A percentile compares a stretch with the other conserved stretches of the same genome.
Conservation (phyloP, 2,329 filamentous ascomycete genomes). For the Alternaria panax region DNA sequence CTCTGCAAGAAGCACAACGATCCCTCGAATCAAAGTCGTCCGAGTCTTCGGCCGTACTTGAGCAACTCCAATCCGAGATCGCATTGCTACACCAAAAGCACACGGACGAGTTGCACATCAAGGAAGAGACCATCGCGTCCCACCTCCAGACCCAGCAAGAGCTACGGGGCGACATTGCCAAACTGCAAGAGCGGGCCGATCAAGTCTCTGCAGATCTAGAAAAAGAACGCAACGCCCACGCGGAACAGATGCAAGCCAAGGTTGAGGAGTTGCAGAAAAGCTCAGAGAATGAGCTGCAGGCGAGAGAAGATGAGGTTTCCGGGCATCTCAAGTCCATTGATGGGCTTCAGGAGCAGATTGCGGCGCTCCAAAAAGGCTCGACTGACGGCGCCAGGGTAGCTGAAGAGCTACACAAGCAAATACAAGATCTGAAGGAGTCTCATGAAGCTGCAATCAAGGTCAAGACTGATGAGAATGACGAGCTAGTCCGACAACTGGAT, state of each 20-base stretch:
- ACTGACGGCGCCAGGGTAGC: conserved; percentile 43
- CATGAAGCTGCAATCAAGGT: conserved; percentile 41
- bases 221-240: conserved; percentile 38
- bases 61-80: conserved; percentile 45
- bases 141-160: conserved; percentile 35
- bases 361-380: conserved; percentile 43
- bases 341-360: conserved; percentile 44
- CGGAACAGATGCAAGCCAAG: conserved; percentile 34
- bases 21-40: conserved; percentile 39
- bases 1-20: conserved; percentile 33
- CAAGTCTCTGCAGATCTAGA: conserved; percentile 38
- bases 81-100: conserved; percentile 41
- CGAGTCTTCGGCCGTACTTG: conserved; percentile 39
- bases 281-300: conserved; percentile 30
- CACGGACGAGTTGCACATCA: conserved; percentile 40
- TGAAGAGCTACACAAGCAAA: conserved; percentile 42
- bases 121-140: conserved; percentile 40
- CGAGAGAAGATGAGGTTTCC: conserved; percentile 41
- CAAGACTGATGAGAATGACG: conserved; percentile 43
- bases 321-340: conserved; percentile 42
- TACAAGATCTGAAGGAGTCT: conserved; percentile 38
- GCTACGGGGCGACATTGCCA: conserved; percentile 34
- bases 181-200: conserved; percentile 42
- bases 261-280: conserved; percentile 39
- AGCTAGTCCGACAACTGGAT: conserved; percentile 44